Evolutionary conservation across 2,329 filamentous ascomycete species (phyloP).

Genomic region (Neofusicoccum parvum): DNA sequence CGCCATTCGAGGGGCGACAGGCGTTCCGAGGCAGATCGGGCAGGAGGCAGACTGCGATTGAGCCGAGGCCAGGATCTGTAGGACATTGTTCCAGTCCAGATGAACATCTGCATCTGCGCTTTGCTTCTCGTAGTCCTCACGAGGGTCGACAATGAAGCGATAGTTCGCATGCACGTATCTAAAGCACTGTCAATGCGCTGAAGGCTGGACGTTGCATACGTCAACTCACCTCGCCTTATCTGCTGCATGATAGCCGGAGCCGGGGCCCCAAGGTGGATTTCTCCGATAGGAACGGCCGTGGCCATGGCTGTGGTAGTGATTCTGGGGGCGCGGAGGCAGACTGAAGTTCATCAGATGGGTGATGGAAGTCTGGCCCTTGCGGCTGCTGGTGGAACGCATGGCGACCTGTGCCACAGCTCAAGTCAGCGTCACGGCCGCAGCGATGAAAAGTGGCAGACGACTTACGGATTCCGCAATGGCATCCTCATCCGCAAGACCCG

Average conservation of each 20-base stretch:
- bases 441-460: slow-evolving; percentile 26
- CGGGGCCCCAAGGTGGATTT: slow-evolving; percentile 79
- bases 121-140: slow-evolving; percentile 76
- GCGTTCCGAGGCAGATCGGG: slow-evolving; percentile 91
- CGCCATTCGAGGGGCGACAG: slow-evolving; percentile 93
- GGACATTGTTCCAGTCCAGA: slow-evolving; percentile 84
- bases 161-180: slow-evolving; percentile 96
- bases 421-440: neutral
- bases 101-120: slow-evolving; percentile 85
- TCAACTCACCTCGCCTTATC: slow-evolving; percentile 79
- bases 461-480: slow-evolving; percentile 77
- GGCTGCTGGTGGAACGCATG: slow-evolving; percentile 66
- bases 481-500: slow-evolving; percentile 78
- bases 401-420: slow-evolving; percentile 49
- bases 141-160: slow-evolving; percentile 88
- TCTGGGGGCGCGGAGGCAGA: slow-evolving; percentile 71
- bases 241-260: slow-evolving; percentile 84
- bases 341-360: slow-evolving; percentile 95
- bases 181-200: slow-evolving; percentile 21
- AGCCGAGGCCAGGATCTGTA: slow-evolving; percentile 88
- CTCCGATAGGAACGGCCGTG: slow-evolving; percentile 53
- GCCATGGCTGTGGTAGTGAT: slow-evolving; percentile 58
- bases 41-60: slow-evolving; percentile 87
- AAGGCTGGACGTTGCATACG: neutral
- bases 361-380: slow-evolving; percentile 94